These are phyloP conservation scores for Wickerhamomyces queroliae DNA, from an alignment of 805 yeast species.

Conservation along the genomic window DNA sequence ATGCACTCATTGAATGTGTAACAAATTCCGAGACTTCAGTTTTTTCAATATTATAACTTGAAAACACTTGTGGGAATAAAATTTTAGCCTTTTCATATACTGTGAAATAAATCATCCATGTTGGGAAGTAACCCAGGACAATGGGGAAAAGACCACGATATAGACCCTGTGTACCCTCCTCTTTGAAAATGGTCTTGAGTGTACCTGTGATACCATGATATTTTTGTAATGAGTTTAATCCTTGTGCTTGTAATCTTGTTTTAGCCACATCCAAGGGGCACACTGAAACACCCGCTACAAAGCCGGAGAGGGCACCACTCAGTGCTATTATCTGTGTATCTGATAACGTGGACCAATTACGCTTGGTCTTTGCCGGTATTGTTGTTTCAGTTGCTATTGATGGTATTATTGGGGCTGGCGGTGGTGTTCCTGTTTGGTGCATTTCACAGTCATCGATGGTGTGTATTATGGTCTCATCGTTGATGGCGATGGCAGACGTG, in stretches of 20 bases:
- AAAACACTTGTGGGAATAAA: slow-evolving; percentile 38
- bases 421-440: no score
- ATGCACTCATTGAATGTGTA: slow-evolving; percentile 50
- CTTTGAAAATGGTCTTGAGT: slow-evolving; percentile 54
- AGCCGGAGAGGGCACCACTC: slow-evolving; percentile 93
- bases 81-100: slow-evolving; percentile 78
- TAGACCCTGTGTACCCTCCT: slow-evolving; percentile 80
- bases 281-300: slow-evolving; percentile 80
- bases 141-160: slow-evolving; percentile 93
- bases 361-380: slow-evolving; percentile 5
- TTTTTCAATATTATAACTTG: slow-evolving; percentile 8
- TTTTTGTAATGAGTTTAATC: slow-evolving; percentile 32
- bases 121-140: slow-evolving; percentile 88
- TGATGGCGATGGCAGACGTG: not conserved
- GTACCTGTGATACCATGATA: slow-evolving; percentile 63
- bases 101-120: slow-evolving; percentile 95
- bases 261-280: slow-evolving; percentile 96
- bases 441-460: slow-evolving; percentile 7
- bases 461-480: not conserved
- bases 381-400: slow-evolving; percentile 6
- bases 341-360: slow-evolving; percentile 19
- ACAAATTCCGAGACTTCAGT: slow-evolving; percentile 23
- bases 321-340: slow-evolving; percentile 63
- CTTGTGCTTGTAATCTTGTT: slow-evolving; percentile 91
- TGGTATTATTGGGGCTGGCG: slow-evolving; percentile 9